Conservation (phyloP, 441 rosid genomes). For the Corymbia citriodora region DNA sequence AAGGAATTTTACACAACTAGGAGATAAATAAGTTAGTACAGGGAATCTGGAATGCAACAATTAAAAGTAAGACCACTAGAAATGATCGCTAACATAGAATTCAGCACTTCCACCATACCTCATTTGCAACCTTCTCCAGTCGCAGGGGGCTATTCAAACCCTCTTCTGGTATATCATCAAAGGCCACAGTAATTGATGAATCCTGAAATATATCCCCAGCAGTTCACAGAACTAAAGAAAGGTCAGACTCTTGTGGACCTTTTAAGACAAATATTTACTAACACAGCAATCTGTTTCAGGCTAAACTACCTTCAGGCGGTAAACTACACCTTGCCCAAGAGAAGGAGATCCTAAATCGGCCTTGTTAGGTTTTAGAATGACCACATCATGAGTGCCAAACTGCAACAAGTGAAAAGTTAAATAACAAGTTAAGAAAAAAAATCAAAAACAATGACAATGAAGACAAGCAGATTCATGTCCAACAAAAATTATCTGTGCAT, state of each 20-base stretch:
- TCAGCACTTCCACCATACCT: conserved; percentile 33
- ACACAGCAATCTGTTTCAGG: not conserved
- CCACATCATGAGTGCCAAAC: conserved; percentile 94
- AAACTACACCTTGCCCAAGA: conserved; percentile 96
- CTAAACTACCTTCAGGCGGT: conserved; percentile 63
- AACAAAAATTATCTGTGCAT: not conserved
- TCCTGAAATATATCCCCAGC: conserved; percentile 36
- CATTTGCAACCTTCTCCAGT: conserved; percentile 89
- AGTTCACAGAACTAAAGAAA: not conserved
- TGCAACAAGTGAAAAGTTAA: conserved; percentile 17
- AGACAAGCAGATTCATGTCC: not conserved
- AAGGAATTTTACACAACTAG: not conserved
- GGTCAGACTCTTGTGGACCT: not conserved
- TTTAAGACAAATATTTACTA: not conserved
- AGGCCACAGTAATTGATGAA: conserved; percentile 81
- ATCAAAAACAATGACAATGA: not conserved
- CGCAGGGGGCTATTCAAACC: conserved; percentile 75
- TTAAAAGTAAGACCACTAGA: not conserved
- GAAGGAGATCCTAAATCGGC: conserved; percentile 81
- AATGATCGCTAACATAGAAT: not conserved
- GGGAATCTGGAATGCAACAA: not conserved
- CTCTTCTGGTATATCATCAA: conserved; percentile 89
- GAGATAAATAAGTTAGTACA: not conserved
- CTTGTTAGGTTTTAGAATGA: conserved; percentile 77
- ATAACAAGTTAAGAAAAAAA: not conserved